Base-by-base conservation (phyloP, 768 basidiomycete species). In the Mycena capillaripes region DNA sequence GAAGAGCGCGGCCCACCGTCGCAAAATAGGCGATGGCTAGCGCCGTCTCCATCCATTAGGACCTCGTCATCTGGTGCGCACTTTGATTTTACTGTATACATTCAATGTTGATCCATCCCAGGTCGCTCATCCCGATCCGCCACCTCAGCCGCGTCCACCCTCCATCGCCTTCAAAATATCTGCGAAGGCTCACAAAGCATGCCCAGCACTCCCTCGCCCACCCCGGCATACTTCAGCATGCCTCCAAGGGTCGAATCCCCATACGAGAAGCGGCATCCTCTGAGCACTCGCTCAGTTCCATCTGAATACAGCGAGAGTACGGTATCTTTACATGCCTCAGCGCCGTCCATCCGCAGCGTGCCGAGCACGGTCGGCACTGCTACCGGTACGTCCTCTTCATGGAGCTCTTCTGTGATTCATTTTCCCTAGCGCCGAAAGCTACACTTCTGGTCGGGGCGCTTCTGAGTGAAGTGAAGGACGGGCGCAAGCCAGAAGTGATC, bases 391-490 rank as follows among this genome's bases (percentile, higher is more conserved):
- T n/a, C 16, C n/a, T 7, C n/a, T 34, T 53, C 36, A 29, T 46
- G 7, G 12, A 36, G 10, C 7, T 9, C 17, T 27, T 3, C 27
- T 9, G 7, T 34, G 42, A 19, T n/a, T 38, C 4, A 63, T 64
- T n/a, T 21, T 2, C 34, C 53, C 57, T 46, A 70, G 57, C 69
- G 7, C 65, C 71, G 23, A 78, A 71, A 38, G 71, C 79, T 1
- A 74, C 71, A 29, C 68, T 80, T 10, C 73, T 80, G 23, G 76
- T 73, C 8, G 77, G 76, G 8, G 78, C 78, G 16, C 64, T 80
- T n/a, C 71, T 78, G 23, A 66, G 66, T 10, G 79, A 80, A 64
- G 73, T 78, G 2, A 76, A 74, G 50, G 75, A 71, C 27, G 73
- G 75, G 21, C 64, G 78, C 40, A 76, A 76, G 32, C 67, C 42